phyloP scores from a whole-genome alignment of 2,329 filamentous ascomycete genomes.

The Apiospora marii region DNA sequence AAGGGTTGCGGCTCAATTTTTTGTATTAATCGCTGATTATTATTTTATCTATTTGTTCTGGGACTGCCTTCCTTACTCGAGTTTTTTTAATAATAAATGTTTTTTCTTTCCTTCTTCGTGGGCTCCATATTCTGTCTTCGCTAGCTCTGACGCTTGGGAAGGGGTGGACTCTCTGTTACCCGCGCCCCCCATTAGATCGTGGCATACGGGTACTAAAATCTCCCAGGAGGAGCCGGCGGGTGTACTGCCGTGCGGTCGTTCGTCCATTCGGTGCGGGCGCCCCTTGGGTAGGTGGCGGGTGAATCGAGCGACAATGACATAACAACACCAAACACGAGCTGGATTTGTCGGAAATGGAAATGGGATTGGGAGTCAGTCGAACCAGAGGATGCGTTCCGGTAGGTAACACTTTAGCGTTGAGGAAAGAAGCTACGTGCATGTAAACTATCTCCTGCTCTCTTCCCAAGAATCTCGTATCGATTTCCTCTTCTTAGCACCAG shows the following conservation, averaged over 20 bases:
- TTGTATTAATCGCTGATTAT: not conserved
- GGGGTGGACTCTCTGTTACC: not conserved
- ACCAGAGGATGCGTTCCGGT: not conserved
- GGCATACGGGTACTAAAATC: not conserved
- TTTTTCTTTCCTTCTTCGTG: not conserved
- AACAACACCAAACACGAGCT: not conserved
- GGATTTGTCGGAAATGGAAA: not conserved
- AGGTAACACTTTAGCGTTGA: not conserved
- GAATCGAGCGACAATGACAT: not conserved
- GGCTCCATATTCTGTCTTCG: constrained; percentile 7
- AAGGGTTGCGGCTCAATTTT: not conserved
- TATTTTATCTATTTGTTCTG: not conserved
- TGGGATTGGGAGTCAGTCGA: not conserved
- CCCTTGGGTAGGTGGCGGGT: not conserved
- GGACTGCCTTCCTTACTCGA: not conserved
- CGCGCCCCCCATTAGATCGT: constrained; percentile 14
- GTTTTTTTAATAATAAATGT: not conserved
- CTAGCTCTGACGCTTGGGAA: not conserved
- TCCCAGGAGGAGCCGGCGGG: not conserved
- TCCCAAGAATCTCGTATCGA: not conserved
- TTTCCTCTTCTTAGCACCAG: not conserved
- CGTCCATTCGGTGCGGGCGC: not conserved
- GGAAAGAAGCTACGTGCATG: not conserved
- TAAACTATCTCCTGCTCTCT: not conserved
- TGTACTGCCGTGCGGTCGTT: not conserved